Conservation (phyloP, 495 filamentous ascomycete species). For the Stereocaulon alpinum region DNA sequence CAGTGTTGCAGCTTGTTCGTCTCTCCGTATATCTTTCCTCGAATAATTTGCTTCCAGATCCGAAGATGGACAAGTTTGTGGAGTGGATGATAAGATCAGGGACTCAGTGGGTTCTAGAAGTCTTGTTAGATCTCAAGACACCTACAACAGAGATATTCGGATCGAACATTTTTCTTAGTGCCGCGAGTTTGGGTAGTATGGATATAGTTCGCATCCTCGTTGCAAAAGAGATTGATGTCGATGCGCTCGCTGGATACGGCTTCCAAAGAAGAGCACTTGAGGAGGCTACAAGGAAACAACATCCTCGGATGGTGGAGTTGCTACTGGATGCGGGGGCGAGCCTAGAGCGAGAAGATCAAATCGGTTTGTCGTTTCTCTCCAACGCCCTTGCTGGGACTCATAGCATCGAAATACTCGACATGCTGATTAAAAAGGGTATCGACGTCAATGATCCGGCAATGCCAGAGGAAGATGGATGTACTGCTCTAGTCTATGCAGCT, state of each 20-base stretch:
- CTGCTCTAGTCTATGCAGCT: background rate
- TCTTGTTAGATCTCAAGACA: background rate
- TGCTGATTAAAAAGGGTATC: background rate
- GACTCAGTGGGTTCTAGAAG: background rate
- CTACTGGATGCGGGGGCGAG: background rate
- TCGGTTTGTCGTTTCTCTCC: background rate
- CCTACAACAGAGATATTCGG: constrained; percentile 24
- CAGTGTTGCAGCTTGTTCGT: background rate
- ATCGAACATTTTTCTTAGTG: constrained; percentile 23
- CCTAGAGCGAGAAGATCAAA: background rate
- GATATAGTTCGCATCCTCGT: background rate
- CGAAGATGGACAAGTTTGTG: background rate
- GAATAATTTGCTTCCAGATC: background rate
- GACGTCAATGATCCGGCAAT: background rate
- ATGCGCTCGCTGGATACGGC: background rate
- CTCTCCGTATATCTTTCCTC: constrained; percentile 2
- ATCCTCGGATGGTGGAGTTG: background rate
- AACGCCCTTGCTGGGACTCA: background rate
- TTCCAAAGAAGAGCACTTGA: background rate
- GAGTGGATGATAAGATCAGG: background rate
- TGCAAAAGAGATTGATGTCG: background rate
- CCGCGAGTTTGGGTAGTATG: background rate
- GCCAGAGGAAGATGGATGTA: too few relatives aligned
- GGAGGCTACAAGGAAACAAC: background rate
- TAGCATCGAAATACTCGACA: background rate